These are phyloP conservation scores for Melanopsichium pennsylvanicum DNA, from an alignment of 1,284 basidiomycete species.

Conservation along the genomic window DNA sequence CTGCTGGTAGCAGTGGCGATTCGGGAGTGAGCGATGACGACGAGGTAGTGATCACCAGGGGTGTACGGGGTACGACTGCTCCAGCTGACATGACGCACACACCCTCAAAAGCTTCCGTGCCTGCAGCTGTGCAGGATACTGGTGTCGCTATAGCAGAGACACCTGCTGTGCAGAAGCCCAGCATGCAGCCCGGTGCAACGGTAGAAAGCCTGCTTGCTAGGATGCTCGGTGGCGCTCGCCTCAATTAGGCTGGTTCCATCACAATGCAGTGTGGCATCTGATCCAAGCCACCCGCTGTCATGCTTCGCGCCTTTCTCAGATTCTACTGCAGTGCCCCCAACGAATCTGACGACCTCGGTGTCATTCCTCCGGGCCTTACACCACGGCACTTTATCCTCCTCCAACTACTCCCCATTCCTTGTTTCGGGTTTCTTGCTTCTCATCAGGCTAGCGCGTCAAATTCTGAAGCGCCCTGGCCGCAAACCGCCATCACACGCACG, in stretches of 20 bases:
- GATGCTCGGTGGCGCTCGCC: slow-evolving; percentile 45
- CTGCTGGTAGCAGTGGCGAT: slow-evolving; percentile 26
- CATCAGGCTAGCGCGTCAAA: slow-evolving; percentile 42
- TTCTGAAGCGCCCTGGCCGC: slow-evolving; percentile 50
- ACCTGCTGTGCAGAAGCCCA: slow-evolving; percentile 26
- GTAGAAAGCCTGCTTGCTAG: slow-evolving; percentile 53
- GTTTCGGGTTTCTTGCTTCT: slow-evolving; percentile 1
- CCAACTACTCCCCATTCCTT: not conserved
- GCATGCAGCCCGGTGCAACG: slow-evolving; percentile 41
- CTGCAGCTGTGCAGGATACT: slow-evolving; percentile 11
- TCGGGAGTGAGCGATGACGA: slow-evolving; percentile 43
- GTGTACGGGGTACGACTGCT: slow-evolving; percentile 43
- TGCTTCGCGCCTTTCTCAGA: too few relatives aligned
- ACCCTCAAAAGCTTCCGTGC: slow-evolving; percentile 25
- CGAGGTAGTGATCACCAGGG: slow-evolving; percentile 31
- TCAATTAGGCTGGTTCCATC: slow-evolving; percentile 3
- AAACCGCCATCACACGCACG: too few relatives aligned
- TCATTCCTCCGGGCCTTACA: too few relatives aligned
- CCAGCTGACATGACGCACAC: slow-evolving; percentile 37
- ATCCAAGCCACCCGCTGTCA: not conserved
- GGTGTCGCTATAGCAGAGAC: slow-evolving; percentile 16
- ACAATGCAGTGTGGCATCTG: not conserved
- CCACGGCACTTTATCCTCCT: too few relatives aligned
- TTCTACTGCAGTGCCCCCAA: too few relatives aligned
- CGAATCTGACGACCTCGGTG: too few relatives aligned